phyloP scores from a whole-genome alignment of 1,139 yeast genomes.

The Nadsonia starkeyi-henricii region DNA sequence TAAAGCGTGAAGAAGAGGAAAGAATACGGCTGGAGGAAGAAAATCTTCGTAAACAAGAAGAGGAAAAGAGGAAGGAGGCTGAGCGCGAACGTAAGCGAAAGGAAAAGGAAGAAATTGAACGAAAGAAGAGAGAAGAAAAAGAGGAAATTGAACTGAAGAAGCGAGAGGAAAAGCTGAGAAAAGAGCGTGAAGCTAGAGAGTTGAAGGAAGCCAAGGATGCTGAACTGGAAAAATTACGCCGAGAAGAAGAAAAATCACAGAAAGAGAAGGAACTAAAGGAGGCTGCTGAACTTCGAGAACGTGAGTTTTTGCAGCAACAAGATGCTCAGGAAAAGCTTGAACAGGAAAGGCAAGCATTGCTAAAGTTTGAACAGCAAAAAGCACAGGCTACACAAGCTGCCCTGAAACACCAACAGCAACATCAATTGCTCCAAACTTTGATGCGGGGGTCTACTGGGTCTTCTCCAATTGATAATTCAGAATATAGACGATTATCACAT shows the following conservation, averaged over 20 bases:
- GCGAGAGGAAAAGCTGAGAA: not conserved
- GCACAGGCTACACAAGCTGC: not conserved
- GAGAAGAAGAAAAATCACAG: not conserved
- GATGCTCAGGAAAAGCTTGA: not conserved
- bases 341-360: not conserved
- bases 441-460: not conserved
- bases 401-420: not conserved
- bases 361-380: not conserved
- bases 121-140: not conserved
- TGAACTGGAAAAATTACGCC: not conserved
- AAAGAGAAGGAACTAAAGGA: not conserved
- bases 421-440: not conserved
- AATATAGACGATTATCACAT: not conserved
- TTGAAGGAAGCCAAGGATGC: not conserved
- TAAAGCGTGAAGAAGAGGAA: constrained; percentile 1
- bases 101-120: constrained; percentile 1
- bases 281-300: not conserved
- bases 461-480: not conserved
- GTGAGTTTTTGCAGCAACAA: not conserved
- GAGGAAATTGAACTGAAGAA: constrained; percentile 1
- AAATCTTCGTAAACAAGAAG: constrained; percentile 3
- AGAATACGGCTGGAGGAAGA: constrained; percentile 1
- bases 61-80: constrained; percentile 1
- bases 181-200: not conserved
- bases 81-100: constrained; percentile 3